phyloP scores from a whole-genome alignment of 1,284 basidiomycete genomes.

The Rhodotorula sp. region DNA sequence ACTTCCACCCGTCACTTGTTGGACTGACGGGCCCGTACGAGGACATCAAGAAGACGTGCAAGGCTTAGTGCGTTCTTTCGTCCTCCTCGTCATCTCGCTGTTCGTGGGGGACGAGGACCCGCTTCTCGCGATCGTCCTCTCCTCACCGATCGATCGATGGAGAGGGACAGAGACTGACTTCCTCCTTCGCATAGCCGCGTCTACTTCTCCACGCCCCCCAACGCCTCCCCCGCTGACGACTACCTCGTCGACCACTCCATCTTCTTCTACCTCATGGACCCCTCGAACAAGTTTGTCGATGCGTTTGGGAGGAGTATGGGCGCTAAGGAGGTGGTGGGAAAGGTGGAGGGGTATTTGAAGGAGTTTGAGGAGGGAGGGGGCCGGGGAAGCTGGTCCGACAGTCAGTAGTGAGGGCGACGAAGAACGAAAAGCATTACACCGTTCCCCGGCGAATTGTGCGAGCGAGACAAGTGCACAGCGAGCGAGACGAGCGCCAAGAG shows the following conservation, averaged over 20 bases:
- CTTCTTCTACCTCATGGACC: slow-evolving; percentile 94
- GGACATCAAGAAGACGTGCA: slow-evolving; percentile 84
- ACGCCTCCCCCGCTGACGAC: slow-evolving; percentile 69
- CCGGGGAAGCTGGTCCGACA: slow-evolving; percentile 28
- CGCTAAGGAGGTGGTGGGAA: slow-evolving; percentile 63
- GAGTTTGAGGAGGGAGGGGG: slow-evolving; percentile 51
- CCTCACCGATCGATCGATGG: no score
- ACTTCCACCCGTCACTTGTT: slow-evolving; percentile 87
- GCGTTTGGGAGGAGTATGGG: slow-evolving; percentile 86
- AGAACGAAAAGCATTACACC: neutral
- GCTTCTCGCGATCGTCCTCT: neutral
- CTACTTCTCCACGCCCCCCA: slow-evolving; percentile 95
- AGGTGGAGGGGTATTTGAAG: slow-evolving; percentile 55
- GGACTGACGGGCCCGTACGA: slow-evolving; percentile 85
- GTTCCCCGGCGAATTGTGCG: neutral
- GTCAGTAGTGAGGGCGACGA: neutral
- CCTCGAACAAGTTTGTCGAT: slow-evolving; percentile 88
- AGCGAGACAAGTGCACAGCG: no score
- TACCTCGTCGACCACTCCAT: slow-evolving; percentile 85
- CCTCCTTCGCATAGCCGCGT: slow-evolving; percentile 59
- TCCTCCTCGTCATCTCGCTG: neutral
- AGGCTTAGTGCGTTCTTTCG: slow-evolving; percentile 67
- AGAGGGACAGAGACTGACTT: neutral
- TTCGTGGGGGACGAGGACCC: neutral
- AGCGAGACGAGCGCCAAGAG: no score